Conservation (phyloP, 2,329 filamentous ascomycete genomes). For the Diaporthe sp. region DNA sequence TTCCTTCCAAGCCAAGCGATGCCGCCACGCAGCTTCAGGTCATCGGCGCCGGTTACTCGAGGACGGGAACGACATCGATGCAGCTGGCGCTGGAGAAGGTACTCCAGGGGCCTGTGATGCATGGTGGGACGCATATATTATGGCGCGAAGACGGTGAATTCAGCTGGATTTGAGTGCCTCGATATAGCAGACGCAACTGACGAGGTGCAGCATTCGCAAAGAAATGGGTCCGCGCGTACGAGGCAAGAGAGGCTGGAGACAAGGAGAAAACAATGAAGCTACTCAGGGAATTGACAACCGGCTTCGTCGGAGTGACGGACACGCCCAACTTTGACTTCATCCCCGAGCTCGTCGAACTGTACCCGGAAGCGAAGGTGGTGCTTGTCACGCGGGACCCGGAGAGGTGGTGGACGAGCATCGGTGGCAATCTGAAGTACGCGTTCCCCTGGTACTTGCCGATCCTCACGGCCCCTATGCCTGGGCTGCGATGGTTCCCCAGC, state of each 20-base stretch:
- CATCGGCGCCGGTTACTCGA: slow-evolving; percentile 28
- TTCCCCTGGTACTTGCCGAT: slow-evolving; percentile 12
- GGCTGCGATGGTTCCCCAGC: slow-evolving; percentile 23
- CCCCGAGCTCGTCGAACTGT: slow-evolving; percentile 55
- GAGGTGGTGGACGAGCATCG: slow-evolving; percentile 47
- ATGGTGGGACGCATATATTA: slow-evolving; percentile 10
- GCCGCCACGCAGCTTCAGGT: neutral
- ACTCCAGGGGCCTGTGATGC: slow-evolving; percentile 14
- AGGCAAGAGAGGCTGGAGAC: neutral
- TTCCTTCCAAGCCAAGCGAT: slow-evolving; percentile 22
- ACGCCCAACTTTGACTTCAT: slow-evolving; percentile 53
- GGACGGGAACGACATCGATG: slow-evolving; percentile 23
- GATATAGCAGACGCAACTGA: neutral
- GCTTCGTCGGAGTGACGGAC: slow-evolving; percentile 57
- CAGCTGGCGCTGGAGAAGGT: slow-evolving; percentile 6
- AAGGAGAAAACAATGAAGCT: slow-evolving; percentile 35
- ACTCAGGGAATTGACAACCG: slow-evolving; percentile 47
- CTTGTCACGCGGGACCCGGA: slow-evolving; percentile 49
- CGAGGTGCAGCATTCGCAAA: neutral
- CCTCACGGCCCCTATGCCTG: slow-evolving; percentile 27
- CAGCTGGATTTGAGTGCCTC: neutral
- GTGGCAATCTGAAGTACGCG: slow-evolving; percentile 9
- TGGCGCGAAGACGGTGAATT: slow-evolving; percentile 9
- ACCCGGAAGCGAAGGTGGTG: slow-evolving; percentile 58
- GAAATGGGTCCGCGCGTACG: slow-evolving; percentile 16